Evolutionary conservation across 2,329 filamentous ascomycete genomes (phyloP).

Genomic region (Parascedosporium putredinis): DNA sequence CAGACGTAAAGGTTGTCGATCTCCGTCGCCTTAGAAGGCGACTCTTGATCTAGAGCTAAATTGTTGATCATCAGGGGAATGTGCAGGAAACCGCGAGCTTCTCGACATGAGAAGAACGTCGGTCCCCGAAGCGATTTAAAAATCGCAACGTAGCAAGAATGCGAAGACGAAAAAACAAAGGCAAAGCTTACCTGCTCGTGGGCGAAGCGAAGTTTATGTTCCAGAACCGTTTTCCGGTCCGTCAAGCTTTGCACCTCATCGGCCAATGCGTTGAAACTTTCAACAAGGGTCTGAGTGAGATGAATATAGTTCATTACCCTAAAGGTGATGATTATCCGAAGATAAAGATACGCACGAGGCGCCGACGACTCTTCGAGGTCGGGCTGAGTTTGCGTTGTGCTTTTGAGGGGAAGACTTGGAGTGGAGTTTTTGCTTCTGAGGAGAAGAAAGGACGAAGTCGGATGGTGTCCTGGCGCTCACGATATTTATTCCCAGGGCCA

Average conservation of each 20-base stretch:
- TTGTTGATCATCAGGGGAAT: constrained; percentile 28
- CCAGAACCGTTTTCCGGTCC: constrained; percentile 53
- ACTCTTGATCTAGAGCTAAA: constrained; percentile 83
- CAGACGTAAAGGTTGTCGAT: constrained; percentile 46
- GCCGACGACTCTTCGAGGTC: neutral
- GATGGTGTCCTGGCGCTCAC: neutral
- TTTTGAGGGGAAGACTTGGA: neutral
- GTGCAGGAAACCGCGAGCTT: no score
- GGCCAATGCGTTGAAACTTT: constrained; percentile 55
- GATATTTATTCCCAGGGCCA: constrained; percentile 1
- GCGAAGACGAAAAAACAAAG: constrained; percentile 10
- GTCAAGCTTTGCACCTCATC: constrained; percentile 54
- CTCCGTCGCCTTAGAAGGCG: constrained; percentile 43
- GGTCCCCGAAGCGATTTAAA: no score
- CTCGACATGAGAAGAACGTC: no score
- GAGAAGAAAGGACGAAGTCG: neutral
- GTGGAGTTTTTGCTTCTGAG: neutral
- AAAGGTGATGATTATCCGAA: neutral
- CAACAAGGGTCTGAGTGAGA: constrained; percentile 44
- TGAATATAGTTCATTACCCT: constrained; percentile 8
- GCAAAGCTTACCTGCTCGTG: constrained; percentile 49
- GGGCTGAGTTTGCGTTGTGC: neutral
- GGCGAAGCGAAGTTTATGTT: constrained; percentile 57
- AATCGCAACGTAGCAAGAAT: no score
- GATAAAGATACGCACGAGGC: neutral